Evolutionary conservation across 371 early-diverging fungal genomes (phyloP).

Genomic region (Chytridium lagenaria): DNA sequence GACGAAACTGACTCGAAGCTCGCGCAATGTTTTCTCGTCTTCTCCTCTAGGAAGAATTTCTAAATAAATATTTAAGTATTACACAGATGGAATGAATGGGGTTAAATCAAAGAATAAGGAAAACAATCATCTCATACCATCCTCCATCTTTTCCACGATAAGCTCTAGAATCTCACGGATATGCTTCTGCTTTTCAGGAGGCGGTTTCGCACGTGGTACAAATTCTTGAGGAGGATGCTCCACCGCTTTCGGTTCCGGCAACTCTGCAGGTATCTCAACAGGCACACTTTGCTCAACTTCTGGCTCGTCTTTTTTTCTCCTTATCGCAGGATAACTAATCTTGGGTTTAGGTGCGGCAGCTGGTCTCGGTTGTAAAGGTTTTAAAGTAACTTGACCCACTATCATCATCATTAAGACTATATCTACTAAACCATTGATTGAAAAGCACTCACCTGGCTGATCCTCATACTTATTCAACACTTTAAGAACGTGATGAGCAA

Average conservation of each 20-base stretch:
- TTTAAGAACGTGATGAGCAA: slow-evolving; percentile 16
- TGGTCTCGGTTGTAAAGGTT: slow-evolving; percentile 6
- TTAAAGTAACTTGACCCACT: not conserved
- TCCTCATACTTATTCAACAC: slow-evolving; percentile 9
- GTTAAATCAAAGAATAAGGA: too few species aligned
- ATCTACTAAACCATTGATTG: not conserved
- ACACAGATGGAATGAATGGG: too few species aligned
- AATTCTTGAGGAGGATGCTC: not conserved
- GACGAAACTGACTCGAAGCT: slow-evolving; percentile 13
- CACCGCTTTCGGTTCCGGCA: not conserved
- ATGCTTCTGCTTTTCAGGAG: not conserved
- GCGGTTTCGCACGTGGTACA: not conserved
- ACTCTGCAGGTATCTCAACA: not conserved
- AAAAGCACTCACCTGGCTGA: not conserved
- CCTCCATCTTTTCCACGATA: not conserved
- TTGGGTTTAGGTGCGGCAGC: slow-evolving; percentile 9
- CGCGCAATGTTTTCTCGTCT: not conserved
- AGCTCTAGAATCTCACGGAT: slow-evolving; percentile 5
- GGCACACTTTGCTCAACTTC: not conserved
- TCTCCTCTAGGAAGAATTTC: not conserved
- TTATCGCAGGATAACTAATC: slow-evolving; percentile 10
- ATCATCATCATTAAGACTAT: not conserved
- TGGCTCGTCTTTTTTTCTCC: slow-evolving; percentile 2
- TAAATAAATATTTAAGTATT: too few species aligned
- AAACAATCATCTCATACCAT: slow-evolving; percentile 15